Evolutionary conservation across 2,329 filamentous ascomycete genomes (phyloP).

Genomic region (Geosmithia putterillii): DNA sequence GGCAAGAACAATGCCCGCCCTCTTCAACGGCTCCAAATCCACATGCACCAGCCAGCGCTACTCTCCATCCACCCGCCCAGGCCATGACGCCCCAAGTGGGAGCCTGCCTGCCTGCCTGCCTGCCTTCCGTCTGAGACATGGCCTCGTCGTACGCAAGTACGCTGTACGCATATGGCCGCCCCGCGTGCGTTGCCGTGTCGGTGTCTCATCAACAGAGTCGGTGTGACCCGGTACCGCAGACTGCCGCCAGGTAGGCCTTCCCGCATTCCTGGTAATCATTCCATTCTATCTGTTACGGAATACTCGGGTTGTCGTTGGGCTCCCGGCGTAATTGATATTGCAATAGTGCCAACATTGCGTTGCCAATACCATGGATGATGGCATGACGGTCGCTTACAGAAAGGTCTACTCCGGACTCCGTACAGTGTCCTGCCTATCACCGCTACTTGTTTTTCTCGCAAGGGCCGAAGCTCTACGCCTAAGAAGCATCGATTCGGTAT

Average conservation of each 20-base stretch:
- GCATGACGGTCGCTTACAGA: neutral
- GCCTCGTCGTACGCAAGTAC: neutral
- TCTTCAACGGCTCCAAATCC: no score
- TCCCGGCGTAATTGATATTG: neutral
- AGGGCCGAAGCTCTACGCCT: neutral
- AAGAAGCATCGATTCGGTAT: neutral
- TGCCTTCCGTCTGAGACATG: neutral
- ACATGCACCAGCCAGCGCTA: no score
- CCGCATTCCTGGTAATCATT: no score
- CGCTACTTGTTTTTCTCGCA: neutral
- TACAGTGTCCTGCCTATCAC: neutral
- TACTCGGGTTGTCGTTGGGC: neutral
- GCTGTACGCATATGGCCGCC: neutral
- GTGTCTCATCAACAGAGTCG: neutral
- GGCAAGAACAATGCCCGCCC: no score
- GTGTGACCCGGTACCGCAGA: neutral
- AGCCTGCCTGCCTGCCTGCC: no score
- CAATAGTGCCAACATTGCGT: neutral
- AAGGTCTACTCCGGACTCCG: neutral
- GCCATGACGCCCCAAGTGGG: no score
- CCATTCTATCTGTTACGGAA: no score
- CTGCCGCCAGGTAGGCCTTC: neutral
- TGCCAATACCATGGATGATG: neutral
- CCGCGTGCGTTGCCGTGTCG: neutral
- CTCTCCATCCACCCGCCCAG: no score